phyloP scores from a whole-genome alignment of 225 moss, liverwort and hornwort species.

The Marchantia polymorpha region DNA sequence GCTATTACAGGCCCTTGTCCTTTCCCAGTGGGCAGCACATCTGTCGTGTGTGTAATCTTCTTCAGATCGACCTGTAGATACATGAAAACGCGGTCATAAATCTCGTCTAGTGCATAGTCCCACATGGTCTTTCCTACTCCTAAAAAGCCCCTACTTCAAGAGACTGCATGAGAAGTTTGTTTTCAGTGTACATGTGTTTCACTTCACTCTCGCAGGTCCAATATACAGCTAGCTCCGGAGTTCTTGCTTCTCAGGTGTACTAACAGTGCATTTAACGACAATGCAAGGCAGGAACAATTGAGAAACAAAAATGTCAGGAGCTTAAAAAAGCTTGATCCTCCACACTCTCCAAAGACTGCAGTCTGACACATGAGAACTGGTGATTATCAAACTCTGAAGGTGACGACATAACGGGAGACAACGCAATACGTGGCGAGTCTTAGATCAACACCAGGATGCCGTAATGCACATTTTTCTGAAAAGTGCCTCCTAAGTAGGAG shows the following conservation, averaged over 20 bases:
- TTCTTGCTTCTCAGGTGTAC: not conserved
- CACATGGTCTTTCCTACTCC: too few relatives aligned
- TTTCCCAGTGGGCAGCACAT: not conserved
- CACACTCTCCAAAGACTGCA: not conserved
- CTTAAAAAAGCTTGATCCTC: not conserved
- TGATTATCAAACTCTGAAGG: not conserved
- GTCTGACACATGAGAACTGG: not conserved
- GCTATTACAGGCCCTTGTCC: not conserved
- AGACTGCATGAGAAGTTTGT: not conserved
- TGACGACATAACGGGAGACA: not conserved
- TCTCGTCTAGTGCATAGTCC: too few relatives aligned
- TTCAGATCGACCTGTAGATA: slow-evolving; percentile 1
- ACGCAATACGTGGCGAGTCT: not conserved
- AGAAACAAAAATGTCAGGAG: not conserved
- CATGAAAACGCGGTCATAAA: not conserved
- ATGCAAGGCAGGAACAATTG: too few relatives aligned
- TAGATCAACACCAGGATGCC: not conserved
- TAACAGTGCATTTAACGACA: not conserved
- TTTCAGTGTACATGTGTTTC: not conserved
- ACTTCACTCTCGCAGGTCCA: too few relatives aligned
- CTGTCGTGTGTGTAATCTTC: not conserved
- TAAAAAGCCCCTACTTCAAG: not conserved
- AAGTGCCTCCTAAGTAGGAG: not conserved
- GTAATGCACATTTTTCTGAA: too few relatives aligned
- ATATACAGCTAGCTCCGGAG: not conserved